Evolutionary conservation across 1,284 basidiomycete species (phyloP).

Genomic region (Apiotrichum laibachii): DNA sequence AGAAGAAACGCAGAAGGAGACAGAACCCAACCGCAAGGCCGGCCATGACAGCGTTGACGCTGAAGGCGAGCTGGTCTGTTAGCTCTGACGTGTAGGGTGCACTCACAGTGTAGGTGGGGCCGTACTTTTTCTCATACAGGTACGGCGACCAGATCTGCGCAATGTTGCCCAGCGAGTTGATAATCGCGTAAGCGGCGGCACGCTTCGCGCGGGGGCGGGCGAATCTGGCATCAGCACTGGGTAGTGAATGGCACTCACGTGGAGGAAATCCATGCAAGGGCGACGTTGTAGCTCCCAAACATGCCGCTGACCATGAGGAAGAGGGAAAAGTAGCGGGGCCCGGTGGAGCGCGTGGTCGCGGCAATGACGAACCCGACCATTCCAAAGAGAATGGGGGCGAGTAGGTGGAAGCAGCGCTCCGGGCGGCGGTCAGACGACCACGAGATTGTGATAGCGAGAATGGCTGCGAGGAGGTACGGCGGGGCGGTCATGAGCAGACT

Average conservation of each 20-base stretch:
- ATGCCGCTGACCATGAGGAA: constrained; percentile 36
- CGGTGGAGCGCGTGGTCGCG: constrained; percentile 28
- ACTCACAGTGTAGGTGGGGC: constrained; percentile 26
- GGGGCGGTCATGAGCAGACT: constrained; percentile 39
- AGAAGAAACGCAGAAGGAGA: constrained; percentile 29
- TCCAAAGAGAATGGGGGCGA: constrained; percentile 44
- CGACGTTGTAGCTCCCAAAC: constrained; percentile 34
- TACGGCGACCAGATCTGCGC: constrained; percentile 44
- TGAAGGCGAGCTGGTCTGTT: constrained; percentile 26
- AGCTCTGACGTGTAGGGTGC: too few relatives aligned
- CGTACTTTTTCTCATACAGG: constrained; percentile 33
- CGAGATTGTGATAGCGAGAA: constrained; percentile 35
- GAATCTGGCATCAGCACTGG: constrained; percentile 12
- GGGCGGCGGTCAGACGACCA: constrained; percentile 28
- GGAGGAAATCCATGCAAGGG: constrained; percentile 40
- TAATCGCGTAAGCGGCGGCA: constrained; percentile 37
- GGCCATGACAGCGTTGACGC: constrained; percentile 31
- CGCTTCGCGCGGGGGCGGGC: constrained; percentile 39
- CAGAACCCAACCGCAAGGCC: constrained; percentile 26
- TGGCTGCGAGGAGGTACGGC: constrained; percentile 34
- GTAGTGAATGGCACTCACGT: constrained; percentile 5
- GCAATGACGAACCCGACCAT: constrained; percentile 39
- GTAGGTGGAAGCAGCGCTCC: constrained; percentile 47
- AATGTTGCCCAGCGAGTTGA: constrained; percentile 38
- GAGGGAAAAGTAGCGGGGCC: constrained; percentile 33